Evolutionary conservation across 345 rosid species (phyloP).

Genomic region (Pelargonium nanum): DNA sequence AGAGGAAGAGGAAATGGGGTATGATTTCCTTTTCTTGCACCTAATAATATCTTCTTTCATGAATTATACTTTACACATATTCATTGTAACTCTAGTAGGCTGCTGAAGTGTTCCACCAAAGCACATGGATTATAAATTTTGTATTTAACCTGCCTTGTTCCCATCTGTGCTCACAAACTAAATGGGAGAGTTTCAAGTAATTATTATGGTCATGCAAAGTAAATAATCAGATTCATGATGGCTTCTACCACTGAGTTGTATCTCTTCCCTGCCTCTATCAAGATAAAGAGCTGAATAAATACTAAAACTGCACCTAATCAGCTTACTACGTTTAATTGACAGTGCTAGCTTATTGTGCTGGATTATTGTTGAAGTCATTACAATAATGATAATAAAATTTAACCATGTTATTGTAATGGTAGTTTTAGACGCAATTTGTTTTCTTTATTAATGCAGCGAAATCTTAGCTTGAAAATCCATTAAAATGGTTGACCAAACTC

Average conservation of each 20-base stretch:
- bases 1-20: slow-evolving; percentile 17
- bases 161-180: not conserved
- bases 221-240: not conserved
- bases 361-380: no score
- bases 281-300: not conserved
- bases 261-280: no score
- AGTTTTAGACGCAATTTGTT: no score
- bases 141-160: no score
- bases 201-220: not conserved
- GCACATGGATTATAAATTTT: not conserved
- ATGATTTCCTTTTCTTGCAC: not conserved
- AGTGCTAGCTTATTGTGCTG: no score
- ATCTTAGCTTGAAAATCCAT: no score
- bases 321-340: no score
- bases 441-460: no score
- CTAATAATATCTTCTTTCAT: not conserved
- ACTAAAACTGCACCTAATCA: not conserved
- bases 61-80: not conserved
- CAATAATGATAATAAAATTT: no score
- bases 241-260: not conserved
- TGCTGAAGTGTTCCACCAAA: not conserved
- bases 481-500: no score
- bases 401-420: no score
- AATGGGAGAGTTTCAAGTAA: not conserved
- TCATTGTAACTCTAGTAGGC: not conserved